Evolutionary conservation across 805 yeast genomes (phyloP), one percentile per base, ranked within the genome.

Genomic region (Lipomyces sp.): DNA sequence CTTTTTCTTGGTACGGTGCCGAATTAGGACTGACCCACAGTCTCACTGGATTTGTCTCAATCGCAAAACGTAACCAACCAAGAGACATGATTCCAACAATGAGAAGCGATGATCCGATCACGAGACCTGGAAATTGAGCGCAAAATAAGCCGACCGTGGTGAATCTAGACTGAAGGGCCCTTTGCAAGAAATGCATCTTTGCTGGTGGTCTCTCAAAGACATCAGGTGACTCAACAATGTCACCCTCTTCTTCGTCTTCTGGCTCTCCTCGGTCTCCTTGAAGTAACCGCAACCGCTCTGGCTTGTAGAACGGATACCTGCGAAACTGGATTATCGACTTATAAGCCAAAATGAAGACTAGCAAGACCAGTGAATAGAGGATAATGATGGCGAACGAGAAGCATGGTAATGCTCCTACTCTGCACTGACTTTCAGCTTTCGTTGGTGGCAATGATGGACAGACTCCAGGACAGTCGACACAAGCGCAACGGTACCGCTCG

Each of bases 21-120:
- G 95, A 89, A 29, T 80, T 74, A 2, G 93, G 87, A 71, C 95
- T 88, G 0, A 95, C 98, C 99, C 99, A 94, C 37, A 94, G 79
- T 68, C 88, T 86, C 2, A 90, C 85, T 0, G 99, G 98, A 71
- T 90, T 82, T 2, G 86, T 86, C 75, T 93, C 98, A 34, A 93
- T 80, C 56, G 85, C 77, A 73, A 87, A 80, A 61, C 79, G 76
- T 4, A 77, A 72, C 57, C 86, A 77, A 6, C 90, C 91, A 0
- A 83, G 75, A 1, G 90, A 82, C 15, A 89, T 72, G 0, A 84
- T 62, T 0, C 81, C 67, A 1, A 86, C 78, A 0, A 86, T 60
- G 0, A 82, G 32, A 1, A 81, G 66, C 0, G 87, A 75, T 1
- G 79, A n/a, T 0, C 80, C 71, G n/a, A 88, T 79, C 0, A 87